These are phyloP conservation scores for Zoysia japonica DNA, from an alignment of 176 grass and related monocot species.

Conservation along the genomic window DNA sequence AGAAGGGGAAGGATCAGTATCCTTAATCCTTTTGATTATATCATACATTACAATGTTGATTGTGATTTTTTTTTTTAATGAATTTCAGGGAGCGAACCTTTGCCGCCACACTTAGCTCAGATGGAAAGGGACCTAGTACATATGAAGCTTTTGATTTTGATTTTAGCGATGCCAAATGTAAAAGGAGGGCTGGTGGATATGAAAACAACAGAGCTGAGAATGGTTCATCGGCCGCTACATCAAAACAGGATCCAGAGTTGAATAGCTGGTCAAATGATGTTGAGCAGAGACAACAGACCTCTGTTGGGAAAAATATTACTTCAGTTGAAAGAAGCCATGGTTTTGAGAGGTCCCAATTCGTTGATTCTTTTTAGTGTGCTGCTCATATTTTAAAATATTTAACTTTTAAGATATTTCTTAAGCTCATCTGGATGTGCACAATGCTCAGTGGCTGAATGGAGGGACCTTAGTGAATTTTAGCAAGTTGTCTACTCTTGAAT, in stretches of 20 bases:
- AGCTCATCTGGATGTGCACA: not conserved
- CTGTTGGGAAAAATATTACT: conserved; percentile 39
- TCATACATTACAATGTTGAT: conserved; percentile 7
- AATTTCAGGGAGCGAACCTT: conserved; percentile 44
- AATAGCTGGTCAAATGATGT: conserved; percentile 55
- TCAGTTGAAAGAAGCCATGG: conserved; percentile 49
- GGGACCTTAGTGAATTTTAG: conserved; percentile 35
- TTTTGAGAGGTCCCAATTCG: conserved; percentile 70
- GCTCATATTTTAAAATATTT: not conserved
- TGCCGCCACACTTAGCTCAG: conserved; percentile 7
- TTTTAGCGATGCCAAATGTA: conserved; percentile 42
- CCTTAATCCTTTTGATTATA: not conserved
- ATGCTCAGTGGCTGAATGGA: conserved; percentile 31
- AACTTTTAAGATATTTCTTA: not conserved
- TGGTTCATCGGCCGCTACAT: conserved; percentile 61
- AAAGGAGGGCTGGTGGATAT: conserved; percentile 42
- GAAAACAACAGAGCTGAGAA: conserved; percentile 54
- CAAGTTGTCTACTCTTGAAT: not conserved
- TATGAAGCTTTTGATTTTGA: conserved; percentile 55
- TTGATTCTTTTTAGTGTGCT: not conserved
- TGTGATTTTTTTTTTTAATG: conserved; percentile 15
- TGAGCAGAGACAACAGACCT: conserved; percentile 67
- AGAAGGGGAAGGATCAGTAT: conserved; percentile 3
- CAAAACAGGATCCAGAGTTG: conserved; percentile 54
- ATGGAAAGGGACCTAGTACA: conserved; percentile 35